phyloP scores from a whole-genome alignment of 2,329 filamentous ascomycete genomes.

The Apiospora marii region DNA sequence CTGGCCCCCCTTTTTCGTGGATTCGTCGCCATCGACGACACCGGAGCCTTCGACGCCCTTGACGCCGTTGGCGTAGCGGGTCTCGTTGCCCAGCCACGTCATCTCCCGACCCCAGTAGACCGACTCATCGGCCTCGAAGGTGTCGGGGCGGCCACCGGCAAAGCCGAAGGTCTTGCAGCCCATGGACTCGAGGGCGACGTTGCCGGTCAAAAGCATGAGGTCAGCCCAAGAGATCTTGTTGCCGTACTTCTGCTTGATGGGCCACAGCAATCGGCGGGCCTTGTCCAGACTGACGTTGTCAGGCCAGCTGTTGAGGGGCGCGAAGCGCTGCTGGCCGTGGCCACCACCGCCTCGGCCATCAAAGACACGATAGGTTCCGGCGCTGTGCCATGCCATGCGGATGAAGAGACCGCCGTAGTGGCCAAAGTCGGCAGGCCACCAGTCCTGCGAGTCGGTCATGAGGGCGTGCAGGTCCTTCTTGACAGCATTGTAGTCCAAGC shows the following conservation, averaged over 20 bases:
- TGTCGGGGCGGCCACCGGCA: conserved; percentile 74
- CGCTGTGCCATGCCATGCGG: conserved; percentile 82
- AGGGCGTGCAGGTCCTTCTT: conserved; percentile 77
- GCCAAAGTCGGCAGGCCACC: conserved; percentile 83
- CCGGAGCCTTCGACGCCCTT: conserved; percentile 50
- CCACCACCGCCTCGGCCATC: conserved; percentile 80
- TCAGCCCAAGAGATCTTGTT: conserved; percentile 85
- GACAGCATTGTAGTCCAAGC: conserved; percentile 71
- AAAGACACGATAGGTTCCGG: conserved; percentile 77
- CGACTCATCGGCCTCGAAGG: conserved; percentile 78
- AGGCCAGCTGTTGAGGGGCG: conserved; percentile 83
- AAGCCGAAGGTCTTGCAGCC: conserved; percentile 78
- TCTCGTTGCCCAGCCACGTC: conserved; percentile 77
- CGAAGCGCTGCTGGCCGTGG: conserved; percentile 79
- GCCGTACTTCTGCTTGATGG: conserved; percentile 86
- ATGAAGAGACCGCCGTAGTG: conserved; percentile 84
- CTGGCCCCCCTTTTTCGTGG: conserved; percentile 28
- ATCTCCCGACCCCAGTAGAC: conserved; percentile 80
- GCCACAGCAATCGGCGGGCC: conserved; percentile 80
- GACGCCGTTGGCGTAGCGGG: conserved; percentile 67
- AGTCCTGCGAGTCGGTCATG: conserved; percentile 82
- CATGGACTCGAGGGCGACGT: conserved; percentile 82
- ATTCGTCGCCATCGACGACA: conserved; percentile 43
- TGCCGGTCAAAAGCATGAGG: conserved; percentile 73
- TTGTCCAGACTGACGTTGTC: conserved; percentile 83